Conservation (phyloP, 1,139 yeast genomes). For the Sugiyamaella japonica region DNA sequence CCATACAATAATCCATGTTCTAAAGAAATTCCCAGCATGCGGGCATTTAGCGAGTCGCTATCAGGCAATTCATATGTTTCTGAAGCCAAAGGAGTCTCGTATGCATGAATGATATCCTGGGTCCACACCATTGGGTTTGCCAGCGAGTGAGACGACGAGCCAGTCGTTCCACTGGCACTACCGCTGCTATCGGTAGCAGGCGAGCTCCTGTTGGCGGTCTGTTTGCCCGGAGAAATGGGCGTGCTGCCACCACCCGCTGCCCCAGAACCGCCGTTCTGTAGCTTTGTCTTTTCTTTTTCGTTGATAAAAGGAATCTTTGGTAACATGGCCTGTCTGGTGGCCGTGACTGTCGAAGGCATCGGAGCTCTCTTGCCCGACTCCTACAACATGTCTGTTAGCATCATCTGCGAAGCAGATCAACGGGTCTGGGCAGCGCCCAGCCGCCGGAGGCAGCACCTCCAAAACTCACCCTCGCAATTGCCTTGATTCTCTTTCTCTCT, state of each 20-base stretch:
- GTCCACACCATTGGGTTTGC: slow-evolving; percentile 78
- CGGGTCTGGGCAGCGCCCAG: background rate
- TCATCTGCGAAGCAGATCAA: background rate
- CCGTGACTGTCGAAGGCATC: slow-evolving; percentile 71
- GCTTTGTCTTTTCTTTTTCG: slow-evolving; percentile 40
- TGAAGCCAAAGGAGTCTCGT: slow-evolving; percentile 77
- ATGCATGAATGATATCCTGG: slow-evolving; percentile 89
- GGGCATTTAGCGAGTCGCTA: slow-evolving; percentile 60
- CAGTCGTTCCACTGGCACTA: slow-evolving; percentile 5
- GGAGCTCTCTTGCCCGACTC: slow-evolving; percentile 79
- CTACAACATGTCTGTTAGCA: slow-evolving; percentile 16
- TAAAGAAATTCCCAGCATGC: slow-evolving; percentile 81
- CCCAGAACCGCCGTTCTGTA: slow-evolving; percentile 11
- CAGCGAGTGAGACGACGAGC: slow-evolving; percentile 21
- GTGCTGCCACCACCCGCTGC: background rate
- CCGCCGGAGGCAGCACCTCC: no score
- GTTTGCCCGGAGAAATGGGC: background rate
- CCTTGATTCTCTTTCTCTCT: slow-evolving; percentile 82
- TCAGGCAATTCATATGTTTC: slow-evolving; percentile 86
- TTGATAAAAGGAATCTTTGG: slow-evolving; percentile 83
- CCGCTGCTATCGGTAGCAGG: background rate
- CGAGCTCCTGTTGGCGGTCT: background rate
- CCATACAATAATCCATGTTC: slow-evolving; percentile 92
- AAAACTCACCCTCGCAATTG: slow-evolving; percentile 56
- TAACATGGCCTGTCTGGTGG: slow-evolving; percentile 78